Evolutionary conservation across 73 alveolate species (phyloP).

Genomic region (Paramecium caudatum): DNA sequence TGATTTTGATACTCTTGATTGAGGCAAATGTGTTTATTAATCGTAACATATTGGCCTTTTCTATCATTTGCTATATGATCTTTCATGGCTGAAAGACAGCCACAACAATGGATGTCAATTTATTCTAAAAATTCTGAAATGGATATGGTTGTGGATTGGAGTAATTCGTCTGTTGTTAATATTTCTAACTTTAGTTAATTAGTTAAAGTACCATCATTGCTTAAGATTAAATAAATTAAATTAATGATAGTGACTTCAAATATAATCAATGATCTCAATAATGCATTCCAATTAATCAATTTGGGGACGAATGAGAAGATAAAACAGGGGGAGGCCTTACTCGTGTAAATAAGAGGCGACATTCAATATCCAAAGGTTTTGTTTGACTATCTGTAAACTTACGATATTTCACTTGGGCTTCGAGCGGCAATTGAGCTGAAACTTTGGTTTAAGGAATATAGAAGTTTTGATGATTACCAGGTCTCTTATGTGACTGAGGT

Average conservation of each 20-base stretch:
- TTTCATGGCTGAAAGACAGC: slow-evolving; percentile 9
- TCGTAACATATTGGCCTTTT: slow-evolving; percentile 22
- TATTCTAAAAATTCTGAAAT: slow-evolving; percentile 15
- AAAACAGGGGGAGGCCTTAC: neutral
- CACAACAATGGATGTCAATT: neutral
- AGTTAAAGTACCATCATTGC: slow-evolving; percentile 9
- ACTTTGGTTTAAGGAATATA: slow-evolving; percentile 26
- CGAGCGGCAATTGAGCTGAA: slow-evolving; percentile 61
- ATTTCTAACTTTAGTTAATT: neutral
- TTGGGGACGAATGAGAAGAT: slow-evolving; percentile 4
- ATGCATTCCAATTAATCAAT: neutral
- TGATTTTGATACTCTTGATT: neutral
- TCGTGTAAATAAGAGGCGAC: neutral
- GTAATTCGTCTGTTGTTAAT: neutral
- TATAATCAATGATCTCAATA: slow-evolving; percentile 5
- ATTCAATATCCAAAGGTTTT: slow-evolving; percentile 6
- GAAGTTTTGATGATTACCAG: slow-evolving; percentile 23
- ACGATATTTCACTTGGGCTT: slow-evolving; percentile 2
- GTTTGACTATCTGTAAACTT: slow-evolving; percentile 22
- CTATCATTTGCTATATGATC: neutral
- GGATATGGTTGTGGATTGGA: neutral
- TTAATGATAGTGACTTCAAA: slow-evolving; percentile 61
- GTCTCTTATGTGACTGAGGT: neutral
- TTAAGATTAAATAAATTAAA: neutral
- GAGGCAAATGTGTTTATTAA: neutral